These are phyloP conservation scores for Ascochyta fabae DNA, from an alignment of 2,329 filamentous ascomycete species.

Conservation along the genomic window DNA sequence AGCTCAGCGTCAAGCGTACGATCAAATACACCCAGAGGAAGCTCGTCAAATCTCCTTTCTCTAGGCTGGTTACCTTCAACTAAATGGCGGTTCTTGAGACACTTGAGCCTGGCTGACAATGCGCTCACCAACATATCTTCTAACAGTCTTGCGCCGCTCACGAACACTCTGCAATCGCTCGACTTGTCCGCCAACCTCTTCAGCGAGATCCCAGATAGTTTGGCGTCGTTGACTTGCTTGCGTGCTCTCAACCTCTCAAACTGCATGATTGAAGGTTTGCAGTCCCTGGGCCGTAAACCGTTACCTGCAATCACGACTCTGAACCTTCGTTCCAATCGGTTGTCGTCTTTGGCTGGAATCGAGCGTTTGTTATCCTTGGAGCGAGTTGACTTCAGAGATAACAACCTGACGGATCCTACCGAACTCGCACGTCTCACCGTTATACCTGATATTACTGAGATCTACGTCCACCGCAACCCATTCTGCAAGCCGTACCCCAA, in stretches of 20 bases:
- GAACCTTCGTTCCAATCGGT: conserved; percentile 86
- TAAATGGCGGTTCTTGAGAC: conserved; percentile 94
- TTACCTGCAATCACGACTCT: conserved; percentile 92
- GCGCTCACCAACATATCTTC: conserved; percentile 80
- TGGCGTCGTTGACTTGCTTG: conserved; percentile 85
- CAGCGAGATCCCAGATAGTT: conserved; percentile 88
- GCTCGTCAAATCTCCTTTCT: conserved; percentile 77
- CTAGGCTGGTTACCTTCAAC: conserved; percentile 76
- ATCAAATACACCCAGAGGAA: conserved; percentile 65
- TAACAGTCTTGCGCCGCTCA: conserved; percentile 78
- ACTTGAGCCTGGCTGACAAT: conserved; percentile 92
- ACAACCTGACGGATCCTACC: conserved; percentile 85
- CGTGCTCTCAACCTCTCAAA: conserved; percentile 91
- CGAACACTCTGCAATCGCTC: conserved; percentile 87
- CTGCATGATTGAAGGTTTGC: conserved; percentile 96
- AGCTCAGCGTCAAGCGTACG: conserved; percentile 83
- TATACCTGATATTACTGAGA: conserved; percentile 88
- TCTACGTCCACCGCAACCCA: conserved; percentile 91
- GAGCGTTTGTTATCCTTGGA: conserved; percentile 89
- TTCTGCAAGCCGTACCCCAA: conserved; percentile 86
- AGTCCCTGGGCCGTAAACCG: conserved; percentile 83
- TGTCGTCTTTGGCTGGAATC: conserved; percentile 85
- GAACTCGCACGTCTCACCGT: conserved; percentile 88
- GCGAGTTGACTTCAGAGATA: conserved; percentile 88
- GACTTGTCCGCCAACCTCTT: conserved; percentile 94